These are phyloP conservation scores for Otatea glauca DNA, from an alignment of 176 grass and related monocot species.

Conservation along the genomic window DNA sequence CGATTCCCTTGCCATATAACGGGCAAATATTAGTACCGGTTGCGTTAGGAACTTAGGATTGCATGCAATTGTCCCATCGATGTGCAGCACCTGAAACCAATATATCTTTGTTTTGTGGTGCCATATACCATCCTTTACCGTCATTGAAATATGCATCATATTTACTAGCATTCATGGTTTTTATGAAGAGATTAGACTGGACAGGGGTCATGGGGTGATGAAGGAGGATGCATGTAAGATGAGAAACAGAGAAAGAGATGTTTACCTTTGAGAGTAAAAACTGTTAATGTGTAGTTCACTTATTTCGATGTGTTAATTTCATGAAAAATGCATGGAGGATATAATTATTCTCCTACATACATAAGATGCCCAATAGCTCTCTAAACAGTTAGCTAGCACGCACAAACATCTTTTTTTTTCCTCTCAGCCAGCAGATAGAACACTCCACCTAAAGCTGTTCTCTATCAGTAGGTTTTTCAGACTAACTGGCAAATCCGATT, in stretches of 20 bases:
- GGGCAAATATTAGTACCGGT: constrained; percentile 21
- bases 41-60: constrained; percentile 15
- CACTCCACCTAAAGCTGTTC: constrained; percentile 40
- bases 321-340: background rate
- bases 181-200: background rate
- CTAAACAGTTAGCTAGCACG: constrained; percentile 18
- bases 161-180: constrained; percentile 1
- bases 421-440: constrained; percentile 30
- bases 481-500: constrained; percentile 34
- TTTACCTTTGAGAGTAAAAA: background rate
- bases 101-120: background rate
- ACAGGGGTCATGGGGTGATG: background rate
- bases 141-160: background rate
- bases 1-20: constrained; percentile 27
- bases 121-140: background rate
- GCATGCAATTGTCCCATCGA: constrained; percentile 40
- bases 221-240: background rate
- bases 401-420: background rate
- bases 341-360: background rate
- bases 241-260: constrained; percentile 3
- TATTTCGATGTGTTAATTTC: background rate
- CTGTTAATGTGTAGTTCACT: background rate
- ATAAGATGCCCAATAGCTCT: constrained; percentile 2
- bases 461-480: constrained; percentile 4
- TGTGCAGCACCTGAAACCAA: constrained; percentile 18